Conservation (phyloP, 257 asterid genomes). For the Solanum chilense region DNA sequence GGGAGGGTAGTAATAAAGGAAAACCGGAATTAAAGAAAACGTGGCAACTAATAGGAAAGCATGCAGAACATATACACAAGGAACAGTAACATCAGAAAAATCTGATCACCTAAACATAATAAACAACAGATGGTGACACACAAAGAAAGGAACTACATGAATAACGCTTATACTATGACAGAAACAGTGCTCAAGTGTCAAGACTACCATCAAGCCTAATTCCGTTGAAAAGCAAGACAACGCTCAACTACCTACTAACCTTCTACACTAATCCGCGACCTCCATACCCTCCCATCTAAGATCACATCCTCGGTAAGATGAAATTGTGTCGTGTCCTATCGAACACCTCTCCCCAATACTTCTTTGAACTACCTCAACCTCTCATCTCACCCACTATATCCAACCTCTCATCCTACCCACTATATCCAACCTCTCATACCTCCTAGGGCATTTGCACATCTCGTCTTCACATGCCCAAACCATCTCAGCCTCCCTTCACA, state of each 20-base stretch:
- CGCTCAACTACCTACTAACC: background rate
- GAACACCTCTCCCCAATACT: background rate
- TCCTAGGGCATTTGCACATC: background rate
- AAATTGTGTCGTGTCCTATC: background rate
- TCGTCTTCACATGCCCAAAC: background rate
- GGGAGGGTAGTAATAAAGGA: background rate
- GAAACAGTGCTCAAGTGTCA: background rate
- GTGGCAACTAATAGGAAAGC: background rate
- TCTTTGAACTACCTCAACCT: background rate
- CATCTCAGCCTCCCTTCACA: background rate
- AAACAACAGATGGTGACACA: background rate
- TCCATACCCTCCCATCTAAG: background rate
- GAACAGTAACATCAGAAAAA: background rate
- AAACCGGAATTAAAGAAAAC: background rate
- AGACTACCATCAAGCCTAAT: background rate
- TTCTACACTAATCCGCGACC: background rate
- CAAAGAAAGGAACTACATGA: background rate
- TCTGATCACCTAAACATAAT: background rate
- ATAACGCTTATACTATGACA: background rate
- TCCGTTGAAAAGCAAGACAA: background rate
- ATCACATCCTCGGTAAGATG: background rate
- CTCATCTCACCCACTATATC: background rate
- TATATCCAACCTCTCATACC: background rate
- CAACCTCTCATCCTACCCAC: background rate
- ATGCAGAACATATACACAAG: background rate